phyloP scores from a whole-genome alignment of 192 early-diverging fungal genomes.

The Fimicolochytrium jonesii region DNA sequence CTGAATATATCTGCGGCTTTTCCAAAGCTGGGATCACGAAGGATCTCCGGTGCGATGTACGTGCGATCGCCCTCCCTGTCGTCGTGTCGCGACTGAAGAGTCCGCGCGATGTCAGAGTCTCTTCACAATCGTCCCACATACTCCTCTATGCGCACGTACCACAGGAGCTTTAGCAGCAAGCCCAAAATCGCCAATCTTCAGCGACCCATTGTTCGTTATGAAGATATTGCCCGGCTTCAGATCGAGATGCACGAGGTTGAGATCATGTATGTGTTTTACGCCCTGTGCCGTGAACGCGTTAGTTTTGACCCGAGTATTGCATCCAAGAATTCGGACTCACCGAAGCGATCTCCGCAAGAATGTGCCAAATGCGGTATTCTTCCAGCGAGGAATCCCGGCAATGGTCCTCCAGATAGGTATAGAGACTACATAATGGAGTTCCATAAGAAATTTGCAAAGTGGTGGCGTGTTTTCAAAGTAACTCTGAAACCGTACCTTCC shows the following conservation, averaged over 20 bases:
- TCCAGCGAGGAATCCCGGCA: conserved; percentile 33
- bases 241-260: conserved; percentile 77
- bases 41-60: conserved; percentile 87
- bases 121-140: no score
- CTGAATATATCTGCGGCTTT: conserved; percentile 86
- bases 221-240: conserved; percentile 88
- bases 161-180: conserved; percentile 62
- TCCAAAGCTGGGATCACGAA: conserved; percentile 59
- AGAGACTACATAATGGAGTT: conserved; percentile 18
- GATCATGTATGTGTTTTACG: conserved; percentile 66
- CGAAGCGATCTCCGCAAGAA: conserved; percentile 56
- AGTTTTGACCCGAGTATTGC: no score
- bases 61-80: conserved; percentile 88
- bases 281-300: conserved; percentile 42
- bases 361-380: conserved; percentile 70
- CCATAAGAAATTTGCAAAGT: not conserved
- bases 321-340: conserved; percentile 35
- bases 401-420: conserved; percentile 28
- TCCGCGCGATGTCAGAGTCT: no score
- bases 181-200: conserved; percentile 94
- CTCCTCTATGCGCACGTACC: conserved; percentile 32
- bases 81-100: conserved; percentile 26
- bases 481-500: conserved; percentile 54
- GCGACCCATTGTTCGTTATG: conserved; percentile 53
- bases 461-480: not conserved